A percentile compares a stretch with the other conserved stretches of the same genome.
Conservation (phyloP, 2,329 filamentous ascomycete genomes). For the Thelonectria discophora region DNA sequence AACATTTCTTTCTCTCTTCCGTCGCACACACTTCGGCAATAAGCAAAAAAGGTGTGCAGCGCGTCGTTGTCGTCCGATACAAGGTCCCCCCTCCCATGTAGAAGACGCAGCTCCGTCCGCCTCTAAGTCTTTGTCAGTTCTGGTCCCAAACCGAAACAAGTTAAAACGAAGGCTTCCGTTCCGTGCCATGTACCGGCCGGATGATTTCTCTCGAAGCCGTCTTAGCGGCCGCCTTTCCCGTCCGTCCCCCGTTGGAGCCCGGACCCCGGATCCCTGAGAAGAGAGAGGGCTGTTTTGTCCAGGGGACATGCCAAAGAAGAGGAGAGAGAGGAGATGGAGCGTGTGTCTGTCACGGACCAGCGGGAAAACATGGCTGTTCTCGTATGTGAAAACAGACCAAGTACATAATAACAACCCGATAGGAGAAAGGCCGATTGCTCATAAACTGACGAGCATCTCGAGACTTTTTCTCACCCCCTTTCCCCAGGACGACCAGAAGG, state of each 20-base stretch:
- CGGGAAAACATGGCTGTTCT: constrained; percentile 7
- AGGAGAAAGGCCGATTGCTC: background rate
- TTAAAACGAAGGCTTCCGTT: background rate
- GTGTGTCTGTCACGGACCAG: constrained; percentile 2
- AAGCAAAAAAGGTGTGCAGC: background rate
- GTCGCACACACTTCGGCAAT: background rate
- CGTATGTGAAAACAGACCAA: background rate
- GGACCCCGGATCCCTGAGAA: background rate
- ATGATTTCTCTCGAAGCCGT: constrained; percentile 13
- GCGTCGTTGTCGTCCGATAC: constrained; percentile 2
- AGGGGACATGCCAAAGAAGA: no score
- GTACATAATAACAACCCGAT: background rate
- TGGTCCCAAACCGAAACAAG: constrained; percentile 9
- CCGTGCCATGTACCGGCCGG: constrained; percentile 14
- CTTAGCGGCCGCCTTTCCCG: constrained; percentile 29
- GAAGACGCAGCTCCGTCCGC: no score
- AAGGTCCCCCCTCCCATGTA: no score
- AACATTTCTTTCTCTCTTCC: no score
- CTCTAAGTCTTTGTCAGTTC: background rate
- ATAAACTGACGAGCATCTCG: background rate
- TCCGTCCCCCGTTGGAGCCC: constrained; percentile 24
- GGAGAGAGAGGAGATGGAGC: background rate
- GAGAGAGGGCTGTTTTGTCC: no score
- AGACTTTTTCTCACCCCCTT: background rate
- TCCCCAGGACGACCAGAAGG: background rate